Conservation (phyloP, 108 stramenopile species). For the Fragilariopsis cylindrus region DNA sequence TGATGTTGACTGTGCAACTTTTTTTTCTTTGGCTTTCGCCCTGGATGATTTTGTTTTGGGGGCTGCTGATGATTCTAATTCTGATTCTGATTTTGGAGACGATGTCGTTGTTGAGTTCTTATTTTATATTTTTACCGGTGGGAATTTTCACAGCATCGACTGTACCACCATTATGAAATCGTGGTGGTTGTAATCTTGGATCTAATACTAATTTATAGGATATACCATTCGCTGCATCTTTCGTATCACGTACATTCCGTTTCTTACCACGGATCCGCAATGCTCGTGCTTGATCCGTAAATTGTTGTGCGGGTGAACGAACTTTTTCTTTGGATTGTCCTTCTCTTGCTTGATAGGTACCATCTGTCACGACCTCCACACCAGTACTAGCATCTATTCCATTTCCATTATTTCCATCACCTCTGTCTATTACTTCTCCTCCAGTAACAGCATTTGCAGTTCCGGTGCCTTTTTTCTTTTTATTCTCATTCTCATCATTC, state of each 20-base stretch:
- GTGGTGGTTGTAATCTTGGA: conserved; percentile 47
- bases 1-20: neutral
- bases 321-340: conserved; percentile 48
- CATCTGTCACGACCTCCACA: conserved; percentile 30
- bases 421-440: conserved; percentile 16
- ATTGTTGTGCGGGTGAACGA: conserved; percentile 59
- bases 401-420: conserved; percentile 17
- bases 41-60: neutral
- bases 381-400: neutral
- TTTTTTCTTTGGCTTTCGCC: neutral
- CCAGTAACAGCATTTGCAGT: conserved; percentile 13
- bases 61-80: neutral
- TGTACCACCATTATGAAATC: conserved; percentile 38
- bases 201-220: conserved; percentile 57
- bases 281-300: conserved; percentile 64
- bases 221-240: conserved; percentile 60
- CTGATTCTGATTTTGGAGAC: neutral
- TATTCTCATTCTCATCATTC: conserved; percentile 9
- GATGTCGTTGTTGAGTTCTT: neutral
- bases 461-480: conserved; percentile 15
- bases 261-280: conserved; percentile 60
- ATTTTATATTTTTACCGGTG: conserved; percentile 31
- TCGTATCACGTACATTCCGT: conserved; percentile 55
- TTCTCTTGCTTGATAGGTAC: conserved; percentile 28
- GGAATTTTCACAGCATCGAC: conserved; percentile 74